These are phyloP conservation scores for Tuctoria greenei DNA, from an alignment of 176 grass and related monocot genomes.

Conservation along the genomic window DNA sequence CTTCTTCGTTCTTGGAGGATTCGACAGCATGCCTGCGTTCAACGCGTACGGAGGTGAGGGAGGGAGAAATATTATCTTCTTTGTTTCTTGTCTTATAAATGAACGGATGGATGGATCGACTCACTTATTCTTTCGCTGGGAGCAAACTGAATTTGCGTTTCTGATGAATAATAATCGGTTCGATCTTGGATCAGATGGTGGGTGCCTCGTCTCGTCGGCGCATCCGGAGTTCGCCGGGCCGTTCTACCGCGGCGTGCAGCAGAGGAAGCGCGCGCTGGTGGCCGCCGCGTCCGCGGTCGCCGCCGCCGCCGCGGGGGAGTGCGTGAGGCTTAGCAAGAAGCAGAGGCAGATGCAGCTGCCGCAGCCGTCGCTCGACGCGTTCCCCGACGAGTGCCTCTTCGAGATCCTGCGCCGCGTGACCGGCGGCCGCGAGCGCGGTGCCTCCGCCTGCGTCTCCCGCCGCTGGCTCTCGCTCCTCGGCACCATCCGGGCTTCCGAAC, in stretches of 20 bases:
- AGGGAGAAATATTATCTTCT: background rate
- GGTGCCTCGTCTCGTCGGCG: conserved; percentile 51
- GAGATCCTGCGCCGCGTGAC: conserved; percentile 82
- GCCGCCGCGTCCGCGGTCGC: conserved; percentile 52
- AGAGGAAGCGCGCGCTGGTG: conserved; percentile 55
- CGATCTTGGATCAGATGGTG: conserved; percentile 46
- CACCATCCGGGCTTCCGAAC: conserved; percentile 66
- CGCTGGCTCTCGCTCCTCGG: conserved; percentile 72
- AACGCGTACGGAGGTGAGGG: conserved; percentile 54
- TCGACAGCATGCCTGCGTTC: conserved; percentile 56
- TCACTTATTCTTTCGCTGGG: background rate
- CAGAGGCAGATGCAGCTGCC: conserved; percentile 43
- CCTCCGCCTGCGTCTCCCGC: conserved; percentile 80
- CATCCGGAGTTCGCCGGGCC: conserved; percentile 37
- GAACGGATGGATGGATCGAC: background rate
- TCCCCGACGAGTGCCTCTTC: conserved; percentile 91
- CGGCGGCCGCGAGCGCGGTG: conserved; percentile 47
- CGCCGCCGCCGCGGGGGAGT: conserved; percentile 32
- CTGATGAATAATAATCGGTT: background rate
- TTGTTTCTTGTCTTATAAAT: background rate
- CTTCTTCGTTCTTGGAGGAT: conserved; percentile 8
- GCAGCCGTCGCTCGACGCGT: conserved; percentile 61
- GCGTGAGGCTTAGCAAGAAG: conserved; percentile 42
- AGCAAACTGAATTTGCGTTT: background rate
- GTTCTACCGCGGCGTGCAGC: conserved; percentile 44